Base-by-base conservation (phyloP, 2,329 filamentous ascomycete genomes). In the Pestalotiopsis sp. region DNA sequence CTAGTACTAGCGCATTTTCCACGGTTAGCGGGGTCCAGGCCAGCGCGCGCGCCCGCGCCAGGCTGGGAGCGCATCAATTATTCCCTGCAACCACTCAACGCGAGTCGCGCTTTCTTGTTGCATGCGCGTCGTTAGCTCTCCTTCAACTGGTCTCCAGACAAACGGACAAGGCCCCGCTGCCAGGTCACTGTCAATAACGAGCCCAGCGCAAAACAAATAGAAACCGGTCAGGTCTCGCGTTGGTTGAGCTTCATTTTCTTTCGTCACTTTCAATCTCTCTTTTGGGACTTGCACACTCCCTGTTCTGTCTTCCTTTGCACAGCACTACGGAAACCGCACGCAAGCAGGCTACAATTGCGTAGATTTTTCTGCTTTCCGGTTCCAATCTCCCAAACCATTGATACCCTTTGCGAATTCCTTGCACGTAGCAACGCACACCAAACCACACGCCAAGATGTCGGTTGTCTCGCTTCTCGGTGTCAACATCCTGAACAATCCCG, bases 401-500 rank as follows among this genome's bases (percentile, higher is more conserved):
- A 39, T 25, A 59, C 38, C 20, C 65, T 59, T 38, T 59, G 45
- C 45, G 14, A 62, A 20, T 56, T 57, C 38, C 65, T 41, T 61
- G 36, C 41, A 66, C 7, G 31, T 6, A 36, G 31, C 31, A 36
- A 36, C 7, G 9, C 31, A 9, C 31, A n/a, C 69, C 67, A 67
- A 66, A 65, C 68, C 65, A 49, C 63, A 66, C 31, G 31, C 41
- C 65, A 61, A 79, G 74, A 98, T 98, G 96, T 98, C 96, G 79
- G 93, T 98, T 79, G 95, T 99, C 72, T 97, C 95, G 75, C 91
- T 99, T 70, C 90, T 99, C 74, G 95, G 95, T 78, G 96, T 99
- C 77, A 93, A 96, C 82, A 93, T 99, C 75, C 87, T 94, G 80
- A 98, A 99, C 89, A 99, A 99, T 85, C 96, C 96, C 78, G 95